Evolutionary conservation across 2,329 filamentous ascomycete genomes (phyloP), one percentile per base, ranked within the genome.

Genomic region (Trichoderma harzianum): DNA sequence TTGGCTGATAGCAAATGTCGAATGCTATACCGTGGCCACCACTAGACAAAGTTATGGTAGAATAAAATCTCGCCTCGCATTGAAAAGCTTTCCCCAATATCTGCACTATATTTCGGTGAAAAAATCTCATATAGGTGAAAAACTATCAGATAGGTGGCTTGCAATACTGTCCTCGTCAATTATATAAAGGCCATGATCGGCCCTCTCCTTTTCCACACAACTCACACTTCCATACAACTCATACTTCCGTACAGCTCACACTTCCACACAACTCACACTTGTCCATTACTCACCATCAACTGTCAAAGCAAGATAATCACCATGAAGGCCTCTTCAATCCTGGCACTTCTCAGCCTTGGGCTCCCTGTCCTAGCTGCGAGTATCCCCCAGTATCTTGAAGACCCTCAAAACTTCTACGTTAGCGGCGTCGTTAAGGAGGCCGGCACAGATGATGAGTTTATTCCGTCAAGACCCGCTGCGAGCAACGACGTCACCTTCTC

Each of bases 401-500:
- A 53, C 11, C 21, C 47, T 21, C 10, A 21, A 53, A 7, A 24
- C 21, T 24, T 24, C 10, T 6, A 12, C 21, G 21, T 53, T 53
- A 11, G 10, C 47, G 10, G 47, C 47, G 47, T 24, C 47, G 47
- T 53, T n/a, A 18, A 43, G 1, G 11, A 21, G 11, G 47, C 21
- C 11, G n/a, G n/a, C n/a, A 24, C 1, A 14, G n/a, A 21, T 12
- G 47, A 21, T 21, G 47, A 53, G 21, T 61, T 55, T 63, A 30
- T 18, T 18, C 62, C 69, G 2, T 26, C 43, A 2, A 12, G 32
- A 53, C n/a, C 47, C 47, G 7, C 63, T 53, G 34, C 16, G 12
- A 39, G 16, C 24, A 47, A 67, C 55, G 60, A 71, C 4, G 16
- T 71, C 5, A 30, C 53, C 21, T 71, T 71, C 28, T 53, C 53